A percentile compares a stretch with the other conserved stretches of the same genome.
These are phyloP conservation scores for Peronosclerospora sorghi DNA, from an alignment of 352 stramenopile species.

Conservation along the genomic window DNA sequence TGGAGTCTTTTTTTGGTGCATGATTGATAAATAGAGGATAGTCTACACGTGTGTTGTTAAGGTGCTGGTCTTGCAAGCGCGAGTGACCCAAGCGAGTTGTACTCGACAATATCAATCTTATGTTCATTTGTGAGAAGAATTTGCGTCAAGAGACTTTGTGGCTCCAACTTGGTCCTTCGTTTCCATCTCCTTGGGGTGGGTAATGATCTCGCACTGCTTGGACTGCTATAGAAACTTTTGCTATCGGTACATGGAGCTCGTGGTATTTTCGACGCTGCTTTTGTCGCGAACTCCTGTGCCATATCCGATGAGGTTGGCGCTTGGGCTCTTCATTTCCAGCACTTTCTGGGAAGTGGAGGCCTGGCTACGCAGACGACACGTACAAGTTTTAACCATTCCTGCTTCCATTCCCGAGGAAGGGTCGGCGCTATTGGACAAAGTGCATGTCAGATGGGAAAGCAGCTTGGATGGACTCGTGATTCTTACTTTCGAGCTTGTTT, in stretches of 20 bases:
- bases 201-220: background rate
- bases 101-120: conserved; percentile 15
- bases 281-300: conserved; percentile 5
- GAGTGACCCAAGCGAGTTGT: conserved; percentile 7
- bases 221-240: conserved; percentile 9
- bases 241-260: too few relatives aligned
- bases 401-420: too few relatives aligned
- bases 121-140: conserved; percentile 23
- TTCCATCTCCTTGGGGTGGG: conserved; percentile 8
- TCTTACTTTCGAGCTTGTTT: too few relatives aligned
- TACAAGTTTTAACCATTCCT: conserved; percentile 3
- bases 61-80: conserved; percentile 8
- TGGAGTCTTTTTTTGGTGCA: conserved; percentile 6
- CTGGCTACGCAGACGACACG: conserved; percentile 13
- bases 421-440: conserved; percentile 19
- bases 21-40: conserved; percentile 9
- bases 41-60: too few relatives aligned
- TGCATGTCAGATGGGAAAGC: conserved; percentile 18
- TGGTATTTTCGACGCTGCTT: conserved; percentile 1
- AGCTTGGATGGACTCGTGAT: conserved; percentile 8
- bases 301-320: background rate
- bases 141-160: conserved; percentile 10
- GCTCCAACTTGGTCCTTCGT: conserved; percentile 1
- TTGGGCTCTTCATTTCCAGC: background rate
- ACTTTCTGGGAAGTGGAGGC: conserved; percentile 2